Evolutionary conservation across 2,329 filamentous ascomycete genomes (phyloP).

Genomic region (Paradendryphiella salina): DNA sequence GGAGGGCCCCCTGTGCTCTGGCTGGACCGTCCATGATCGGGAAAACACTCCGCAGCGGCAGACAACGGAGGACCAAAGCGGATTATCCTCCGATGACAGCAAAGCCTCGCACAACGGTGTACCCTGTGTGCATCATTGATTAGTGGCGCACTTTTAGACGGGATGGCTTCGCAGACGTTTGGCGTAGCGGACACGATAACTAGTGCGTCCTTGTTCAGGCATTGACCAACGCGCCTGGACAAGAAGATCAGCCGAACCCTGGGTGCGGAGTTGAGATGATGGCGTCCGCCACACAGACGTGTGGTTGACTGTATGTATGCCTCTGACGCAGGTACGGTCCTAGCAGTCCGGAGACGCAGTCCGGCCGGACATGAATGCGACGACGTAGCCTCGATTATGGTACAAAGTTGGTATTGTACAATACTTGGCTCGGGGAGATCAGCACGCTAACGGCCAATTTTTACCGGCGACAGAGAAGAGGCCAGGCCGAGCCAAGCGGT

Average conservation of each 20-base stretch:
- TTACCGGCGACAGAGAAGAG: constrained; percentile 12
- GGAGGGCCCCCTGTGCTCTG: constrained; percentile 10
- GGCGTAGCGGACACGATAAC: constrained; percentile 38
- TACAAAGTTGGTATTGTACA: constrained; percentile 13
- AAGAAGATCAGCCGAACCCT: constrained; percentile 38
- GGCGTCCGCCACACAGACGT: constrained; percentile 36
- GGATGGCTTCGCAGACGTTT: constrained; percentile 41
- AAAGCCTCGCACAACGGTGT: constrained; percentile 20
- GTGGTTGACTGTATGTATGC: constrained; percentile 24
- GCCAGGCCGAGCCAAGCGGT: constrained; percentile 11
- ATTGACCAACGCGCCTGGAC: constrained; percentile 31
- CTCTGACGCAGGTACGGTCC: constrained; percentile 40
- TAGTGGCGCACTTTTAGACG: constrained; percentile 37
- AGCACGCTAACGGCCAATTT: constrained; percentile 12
- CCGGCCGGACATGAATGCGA: constrained; percentile 1
- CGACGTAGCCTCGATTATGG: constrained; percentile 9
- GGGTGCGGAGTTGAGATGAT: constrained; percentile 28
- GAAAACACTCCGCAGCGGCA: constrained; percentile 11
- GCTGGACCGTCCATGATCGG: constrained; percentile 7
- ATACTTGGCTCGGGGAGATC: constrained; percentile 14
- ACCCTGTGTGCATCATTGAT: constrained; percentile 35
- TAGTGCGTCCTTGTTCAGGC: constrained; percentile 30
- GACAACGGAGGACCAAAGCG: constrained; percentile 20
- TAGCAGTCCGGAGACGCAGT: constrained; percentile 9
- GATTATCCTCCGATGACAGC: constrained; percentile 10